These are phyloP conservation scores for Aquilaria yunnanensis DNA, from an alignment of 345 rosid species.

Conservation along the genomic window DNA sequence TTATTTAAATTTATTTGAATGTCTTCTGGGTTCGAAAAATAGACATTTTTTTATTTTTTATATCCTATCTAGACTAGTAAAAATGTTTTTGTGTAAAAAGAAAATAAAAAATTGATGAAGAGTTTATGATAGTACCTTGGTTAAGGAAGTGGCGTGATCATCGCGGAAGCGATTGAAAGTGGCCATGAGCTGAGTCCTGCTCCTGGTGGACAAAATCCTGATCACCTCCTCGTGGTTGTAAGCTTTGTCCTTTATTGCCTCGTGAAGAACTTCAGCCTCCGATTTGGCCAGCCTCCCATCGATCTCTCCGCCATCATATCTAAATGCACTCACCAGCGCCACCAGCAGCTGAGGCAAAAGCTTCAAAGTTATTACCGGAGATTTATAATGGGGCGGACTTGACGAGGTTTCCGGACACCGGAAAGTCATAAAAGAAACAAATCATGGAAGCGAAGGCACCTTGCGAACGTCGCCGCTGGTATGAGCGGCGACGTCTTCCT, in stretches of 20 bases:
- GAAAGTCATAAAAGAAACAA: too few relatives aligned
- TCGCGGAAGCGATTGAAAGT: constrained; percentile 56
- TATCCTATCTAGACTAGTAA: too few relatives aligned
- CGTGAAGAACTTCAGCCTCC: constrained; percentile 47
- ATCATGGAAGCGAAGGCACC: constrained; percentile 6
- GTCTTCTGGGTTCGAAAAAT: too few relatives aligned
- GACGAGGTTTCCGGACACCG: too few relatives aligned
- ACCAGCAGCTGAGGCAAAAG: constrained; percentile 40
- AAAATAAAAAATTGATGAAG: background rate
- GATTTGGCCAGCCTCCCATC: constrained; percentile 30
- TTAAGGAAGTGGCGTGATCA: constrained; percentile 37
- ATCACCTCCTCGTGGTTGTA: constrained; percentile 48
- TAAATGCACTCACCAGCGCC: constrained; percentile 44
- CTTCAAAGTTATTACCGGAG: background rate
- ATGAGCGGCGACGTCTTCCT: constrained; percentile 63
- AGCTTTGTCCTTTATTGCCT: constrained; percentile 36
- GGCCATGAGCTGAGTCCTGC: constrained; percentile 53
- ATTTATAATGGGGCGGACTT: background rate
- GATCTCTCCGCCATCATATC: constrained; percentile 51
- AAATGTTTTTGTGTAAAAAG: too few relatives aligned
- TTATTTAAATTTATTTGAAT: too few relatives aligned
- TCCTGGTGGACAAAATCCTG: constrained; percentile 54
- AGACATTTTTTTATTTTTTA: too few relatives aligned
- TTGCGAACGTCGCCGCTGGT: constrained; percentile 49
- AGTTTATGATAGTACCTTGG: constrained; percentile 28